A percentile compares a stretch with the other conserved stretches of the same genome.
phyloP scores from a whole-genome alignment of 129 eudicot genomes.

The Flaveria brownii region DNA sequence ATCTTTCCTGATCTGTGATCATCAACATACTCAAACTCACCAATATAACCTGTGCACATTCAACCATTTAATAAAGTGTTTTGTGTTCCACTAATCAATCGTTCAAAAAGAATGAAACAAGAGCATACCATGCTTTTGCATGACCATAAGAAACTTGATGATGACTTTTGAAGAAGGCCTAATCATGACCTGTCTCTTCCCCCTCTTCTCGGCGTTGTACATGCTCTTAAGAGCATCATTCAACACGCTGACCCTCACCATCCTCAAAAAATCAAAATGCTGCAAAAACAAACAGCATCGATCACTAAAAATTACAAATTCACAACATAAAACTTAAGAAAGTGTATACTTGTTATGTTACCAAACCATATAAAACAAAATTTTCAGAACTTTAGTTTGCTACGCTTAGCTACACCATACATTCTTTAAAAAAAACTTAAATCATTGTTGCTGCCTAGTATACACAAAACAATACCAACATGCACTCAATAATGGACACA shows the following conservation, averaged over 20 bases:
- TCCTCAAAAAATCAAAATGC: conserved; percentile 42
- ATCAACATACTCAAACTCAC: conserved; percentile 80
- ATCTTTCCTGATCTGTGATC: conserved; percentile 82
- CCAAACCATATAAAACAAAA: background rate
- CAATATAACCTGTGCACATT: conserved; percentile 53
- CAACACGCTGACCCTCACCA: conserved; percentile 69
- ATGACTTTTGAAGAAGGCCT: conserved; percentile 81
- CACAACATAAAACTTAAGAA: background rate
- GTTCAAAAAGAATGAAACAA: background rate
- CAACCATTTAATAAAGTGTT: background rate
- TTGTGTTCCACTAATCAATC: background rate
- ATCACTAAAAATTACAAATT: background rate
- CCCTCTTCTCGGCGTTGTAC: conserved; percentile 82
- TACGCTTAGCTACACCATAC: background rate
- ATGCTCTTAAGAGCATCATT: conserved; percentile 79
- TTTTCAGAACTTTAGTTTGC: background rate
- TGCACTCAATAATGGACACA: background rate
- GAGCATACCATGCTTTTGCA: conserved; percentile 70
- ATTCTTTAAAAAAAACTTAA: background rate
- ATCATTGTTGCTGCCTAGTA: conserved; percentile 1
- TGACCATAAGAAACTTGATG: conserved; percentile 67
- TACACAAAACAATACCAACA: background rate
- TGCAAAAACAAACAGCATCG: conserved; percentile 8
- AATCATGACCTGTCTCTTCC: conserved; percentile 77
- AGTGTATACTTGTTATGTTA: background rate